Base-by-base conservation (phyloP, 2,329 filamentous ascomycete species). In the Alternaria metachromatica region DNA sequence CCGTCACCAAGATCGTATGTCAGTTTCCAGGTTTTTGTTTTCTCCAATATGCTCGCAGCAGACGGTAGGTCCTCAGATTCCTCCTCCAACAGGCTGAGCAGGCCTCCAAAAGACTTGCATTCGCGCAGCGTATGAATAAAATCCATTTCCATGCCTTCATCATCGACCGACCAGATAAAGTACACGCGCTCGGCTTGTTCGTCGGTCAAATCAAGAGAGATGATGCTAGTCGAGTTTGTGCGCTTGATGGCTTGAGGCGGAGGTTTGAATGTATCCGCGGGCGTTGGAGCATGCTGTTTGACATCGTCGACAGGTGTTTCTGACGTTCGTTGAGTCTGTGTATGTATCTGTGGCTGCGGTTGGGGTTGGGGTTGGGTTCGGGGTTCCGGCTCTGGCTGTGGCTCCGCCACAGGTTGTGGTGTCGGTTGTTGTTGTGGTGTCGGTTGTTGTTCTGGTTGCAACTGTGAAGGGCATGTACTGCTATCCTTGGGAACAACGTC, bases 21-120 rank as follows among this genome's bases (percentile, higher is more conserved):
- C 28, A 70, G 28, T 3, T 46, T 55, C 69, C 68, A 70, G 21
- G 37, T 43, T 8, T 43, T 63, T 6, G 64, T 57, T 20, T n/a
- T 45, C 21, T 43, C 51, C 10, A 72, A 26, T 5, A 66, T 49
- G 4, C 28, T 46, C 11, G 46, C 41, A 26, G 48, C 48, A n/a
- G 48, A 8, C 13, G 64, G 60, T 4, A 69, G 53, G 21, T 20
- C 44, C 33, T 65, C 33, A 2, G 50, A 45, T 3, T 66, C 60
- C 8, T 55, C 57, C 21, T 53, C 48, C 8, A 69, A 25, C 11
- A 59, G 23, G 1, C 18, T 12, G 1, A 70, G 44, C 25, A 69
- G 55, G 15, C 55, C 53, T 18, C 23, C 20, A 23, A 72, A 66
- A 2, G 58, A 46, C 9, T 58, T 44, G 49, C 67, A 70, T 8